These are phyloP conservation scores for Setomelanomma holmii DNA, from an alignment of 2,329 filamentous ascomycete genomes.

Conservation along the genomic window DNA sequence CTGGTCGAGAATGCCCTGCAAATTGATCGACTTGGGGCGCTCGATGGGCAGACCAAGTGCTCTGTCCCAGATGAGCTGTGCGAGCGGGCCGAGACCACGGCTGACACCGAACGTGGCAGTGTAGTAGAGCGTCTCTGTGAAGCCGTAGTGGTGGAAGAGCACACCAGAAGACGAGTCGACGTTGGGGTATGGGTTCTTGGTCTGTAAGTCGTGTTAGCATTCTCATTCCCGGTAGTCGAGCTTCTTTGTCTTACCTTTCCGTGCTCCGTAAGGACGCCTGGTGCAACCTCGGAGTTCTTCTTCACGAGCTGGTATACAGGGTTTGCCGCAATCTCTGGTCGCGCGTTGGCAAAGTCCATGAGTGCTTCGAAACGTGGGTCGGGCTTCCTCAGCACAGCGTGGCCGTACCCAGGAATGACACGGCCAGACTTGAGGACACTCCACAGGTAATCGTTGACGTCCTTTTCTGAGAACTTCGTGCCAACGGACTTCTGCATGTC, in stretches of 20 bases:
- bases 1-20: constrained; percentile 79
- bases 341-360: constrained; percentile 90
- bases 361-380: constrained; percentile 95
- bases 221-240: background rate
- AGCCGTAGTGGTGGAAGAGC: constrained; percentile 97
- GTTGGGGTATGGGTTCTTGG: constrained; percentile 97
- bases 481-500: constrained; percentile 94
- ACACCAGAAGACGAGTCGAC: constrained; percentile 94
- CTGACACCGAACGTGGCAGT: constrained; percentile 74
- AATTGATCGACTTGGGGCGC: constrained; percentile 95
- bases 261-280: constrained; percentile 88
- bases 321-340: constrained; percentile 83
- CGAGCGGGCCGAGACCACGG: constrained; percentile 81
- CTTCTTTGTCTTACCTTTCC: constrained; percentile 68
- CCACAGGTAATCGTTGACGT: constrained; percentile 92
- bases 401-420: constrained; percentile 93
- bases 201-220: constrained; percentile 54
- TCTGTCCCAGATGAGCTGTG: constrained; percentile 95
- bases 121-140: constrained; percentile 97
- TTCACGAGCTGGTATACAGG: constrained; percentile 94
- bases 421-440: constrained; percentile 89
- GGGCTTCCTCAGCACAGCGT: constrained; percentile 94
- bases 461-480: constrained; percentile 75
- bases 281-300: constrained; percentile 90
- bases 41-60: constrained; percentile 94